Conservation (phyloP, 306 rosid species). For the Citrullus mucosospermus region DNA sequence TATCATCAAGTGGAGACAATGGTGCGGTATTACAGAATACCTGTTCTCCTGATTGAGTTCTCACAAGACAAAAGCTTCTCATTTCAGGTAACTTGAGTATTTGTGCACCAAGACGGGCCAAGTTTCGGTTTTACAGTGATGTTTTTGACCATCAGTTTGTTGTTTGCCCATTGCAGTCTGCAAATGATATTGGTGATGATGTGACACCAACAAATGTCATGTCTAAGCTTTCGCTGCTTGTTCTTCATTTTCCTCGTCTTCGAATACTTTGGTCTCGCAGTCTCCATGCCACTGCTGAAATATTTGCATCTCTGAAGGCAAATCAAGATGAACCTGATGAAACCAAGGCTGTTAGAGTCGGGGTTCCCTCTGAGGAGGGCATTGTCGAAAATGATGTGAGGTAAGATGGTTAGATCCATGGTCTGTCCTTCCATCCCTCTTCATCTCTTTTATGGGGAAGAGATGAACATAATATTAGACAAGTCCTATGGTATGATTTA, state of each 20-base stretch:
- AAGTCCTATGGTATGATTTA: neutral
- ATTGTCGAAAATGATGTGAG: constrained; percentile 80
- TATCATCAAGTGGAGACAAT: constrained; percentile 91
- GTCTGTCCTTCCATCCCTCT: no score
- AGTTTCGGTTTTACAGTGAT: constrained; percentile 5
- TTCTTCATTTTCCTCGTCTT: constrained; percentile 80
- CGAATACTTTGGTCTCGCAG: constrained; percentile 95
- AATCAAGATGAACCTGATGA: constrained; percentile 95
- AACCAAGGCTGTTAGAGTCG: constrained; percentile 77
- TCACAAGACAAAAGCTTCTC: constrained; percentile 96
- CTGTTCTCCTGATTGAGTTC: constrained; percentile 88
- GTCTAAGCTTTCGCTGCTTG: constrained; percentile 85
- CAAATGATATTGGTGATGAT: constrained; percentile 89
- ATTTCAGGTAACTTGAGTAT: constrained; percentile 57
- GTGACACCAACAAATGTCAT: constrained; percentile 80
- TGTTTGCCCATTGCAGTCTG: constrained; percentile 52
- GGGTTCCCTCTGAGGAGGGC: constrained; percentile 94
- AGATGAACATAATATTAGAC: neutral
- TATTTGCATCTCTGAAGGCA: constrained; percentile 74
- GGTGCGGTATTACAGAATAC: constrained; percentile 90
- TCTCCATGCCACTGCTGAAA: constrained; percentile 84
- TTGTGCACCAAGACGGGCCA: neutral
- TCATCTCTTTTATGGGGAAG: neutral
- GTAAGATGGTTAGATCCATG: constrained; percentile 18
- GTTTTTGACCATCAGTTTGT: constrained; percentile 2